These are phyloP conservation scores for Candida yuanshanica DNA, from an alignment of 805 yeast species.

Conservation along the genomic window DNA sequence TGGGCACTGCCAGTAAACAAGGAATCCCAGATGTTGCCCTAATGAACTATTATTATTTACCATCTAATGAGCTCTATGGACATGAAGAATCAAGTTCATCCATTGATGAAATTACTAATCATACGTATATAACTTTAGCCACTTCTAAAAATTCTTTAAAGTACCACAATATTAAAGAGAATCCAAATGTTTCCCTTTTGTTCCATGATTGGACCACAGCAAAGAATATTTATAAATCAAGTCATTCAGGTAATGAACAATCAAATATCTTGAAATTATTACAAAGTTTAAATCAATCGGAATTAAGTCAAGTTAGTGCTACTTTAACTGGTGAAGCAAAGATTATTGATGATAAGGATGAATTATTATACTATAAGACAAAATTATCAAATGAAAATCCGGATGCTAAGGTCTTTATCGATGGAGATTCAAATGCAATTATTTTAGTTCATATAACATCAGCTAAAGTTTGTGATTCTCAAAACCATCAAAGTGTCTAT, in stretches of 20 bases:
- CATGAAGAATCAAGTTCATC: constrained; percentile 18
- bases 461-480: constrained; percentile 76
- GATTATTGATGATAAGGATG: constrained; percentile 43
- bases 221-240: constrained; percentile 30
- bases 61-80: constrained; percentile 30
- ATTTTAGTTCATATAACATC: constrained; percentile 58
- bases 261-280: constrained; percentile 53
- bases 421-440: constrained; percentile 57
- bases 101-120: constrained; percentile 25
- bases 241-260: constrained; percentile 20
- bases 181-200: constrained; percentile 75
- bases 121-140: constrained; percentile 60
- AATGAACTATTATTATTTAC: constrained; percentile 81
- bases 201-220: constrained; percentile 90
- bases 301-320: constrained; percentile 73
- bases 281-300: constrained; percentile 72
- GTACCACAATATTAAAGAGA: constrained; percentile 58
- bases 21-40: constrained; percentile 81
- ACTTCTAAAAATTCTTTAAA: constrained; percentile 70
- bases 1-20: constrained; percentile 63
- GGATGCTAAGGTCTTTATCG: constrained; percentile 64
- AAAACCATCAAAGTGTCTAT: constrained; percentile 44
- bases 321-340: constrained; percentile 72
- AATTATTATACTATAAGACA: constrained; percentile 54
- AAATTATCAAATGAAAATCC: constrained; percentile 59